Base-by-base conservation (phyloP, 306 rosid species). In the Hippophae tibetana region DNA sequence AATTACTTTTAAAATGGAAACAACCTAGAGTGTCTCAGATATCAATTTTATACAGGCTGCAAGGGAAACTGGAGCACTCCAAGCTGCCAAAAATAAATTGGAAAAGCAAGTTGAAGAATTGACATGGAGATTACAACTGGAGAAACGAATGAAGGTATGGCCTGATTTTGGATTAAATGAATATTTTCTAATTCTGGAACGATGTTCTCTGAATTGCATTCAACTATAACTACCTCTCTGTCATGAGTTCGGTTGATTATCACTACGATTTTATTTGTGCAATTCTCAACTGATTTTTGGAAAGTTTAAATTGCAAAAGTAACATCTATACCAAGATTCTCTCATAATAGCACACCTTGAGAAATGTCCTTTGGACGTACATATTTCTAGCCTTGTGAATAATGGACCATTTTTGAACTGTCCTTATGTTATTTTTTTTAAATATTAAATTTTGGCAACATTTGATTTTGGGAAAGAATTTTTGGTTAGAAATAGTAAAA, bases 41-140 rank as follows among this genome's bases (percentile, higher is more conserved):
- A 54, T 44, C 55, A 48, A 59, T 68, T 67, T 43, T 31, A 25
- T 26, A 46, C 83, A 93, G 99, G 94, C 99, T 80, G 97, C 99
- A 58, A 89, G 81, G 74, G 99, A 93, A 79, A 93, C 99, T 18
- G 99, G 99, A 54, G 99, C 99, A 63, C 97, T 93, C 57, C 99
- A 93, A 84, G 99, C 99, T 65, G 99, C 99, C 68, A 93, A 93
- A 82, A 93, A 93, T 77, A 93, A 93, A 85, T 80, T 93, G 69
- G 99, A 93, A 77, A 93, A 93, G 72, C 99, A 93, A 76, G 99
- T 93, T 60, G 99, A 93, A 68, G 99, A 93, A 57, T 80, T 93
- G 69, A 74, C 97, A 54, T 84, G 90, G 89, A 93, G 99, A 72
- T 74, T 93, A 65, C 97, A 89, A 74, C 79, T 93, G 78, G 99